These are phyloP conservation scores for Cytospora piceae DNA, from an alignment of 2,329 filamentous ascomycete genomes.

Conservation along the genomic window DNA sequence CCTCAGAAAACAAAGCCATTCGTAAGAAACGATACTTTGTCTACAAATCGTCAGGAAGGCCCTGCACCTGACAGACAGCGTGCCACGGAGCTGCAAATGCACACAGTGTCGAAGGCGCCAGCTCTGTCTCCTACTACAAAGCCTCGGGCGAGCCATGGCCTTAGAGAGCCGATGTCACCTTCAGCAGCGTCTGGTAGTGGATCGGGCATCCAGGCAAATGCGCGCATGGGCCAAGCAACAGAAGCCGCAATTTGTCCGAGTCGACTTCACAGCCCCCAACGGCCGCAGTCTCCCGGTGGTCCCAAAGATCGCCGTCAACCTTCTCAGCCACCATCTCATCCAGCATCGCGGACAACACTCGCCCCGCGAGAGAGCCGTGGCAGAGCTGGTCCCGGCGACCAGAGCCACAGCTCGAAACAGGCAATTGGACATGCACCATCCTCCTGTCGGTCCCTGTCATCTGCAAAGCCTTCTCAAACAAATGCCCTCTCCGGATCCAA, in stretches of 20 bases:
- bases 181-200: neutral
- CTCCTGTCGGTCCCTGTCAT: neutral
- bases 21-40: neutral
- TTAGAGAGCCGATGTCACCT: neutral
- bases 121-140: neutral
- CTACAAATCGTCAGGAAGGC: neutral
- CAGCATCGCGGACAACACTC: neutral
- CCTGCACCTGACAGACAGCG: neutral
- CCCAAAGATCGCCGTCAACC: neutral
- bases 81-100: neutral
- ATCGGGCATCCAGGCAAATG: neutral
- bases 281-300: neutral
- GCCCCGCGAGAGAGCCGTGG: neutral
- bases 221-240: neutral
- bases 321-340: neutral
- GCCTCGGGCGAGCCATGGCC: neutral
- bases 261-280: neutral
- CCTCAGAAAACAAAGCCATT: neutral
- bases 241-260: neutral
- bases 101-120: neutral
- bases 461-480: neutral
- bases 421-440: neutral
- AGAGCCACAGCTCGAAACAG: neutral
- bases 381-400: neutral
- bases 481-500: neutral